Evolutionary conservation across 2,329 filamentous ascomycete genomes (phyloP), one percentile per base, ranked within the genome.

Genomic region (Periconia digitata): DNA sequence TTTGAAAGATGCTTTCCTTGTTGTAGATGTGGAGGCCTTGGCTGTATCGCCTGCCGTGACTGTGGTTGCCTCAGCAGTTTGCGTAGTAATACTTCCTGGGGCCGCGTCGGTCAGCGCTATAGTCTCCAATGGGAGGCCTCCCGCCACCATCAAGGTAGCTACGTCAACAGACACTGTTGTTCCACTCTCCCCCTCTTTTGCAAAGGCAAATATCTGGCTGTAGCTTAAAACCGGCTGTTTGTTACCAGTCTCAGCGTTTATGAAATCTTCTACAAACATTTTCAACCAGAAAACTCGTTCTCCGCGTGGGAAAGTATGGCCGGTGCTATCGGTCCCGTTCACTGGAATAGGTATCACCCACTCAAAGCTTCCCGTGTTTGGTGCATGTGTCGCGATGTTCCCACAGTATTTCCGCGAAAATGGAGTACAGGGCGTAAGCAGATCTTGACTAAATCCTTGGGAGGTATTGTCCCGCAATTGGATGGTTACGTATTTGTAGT

Each of bases 401-500:
- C 56, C 56, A 40, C 56, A 59, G 10, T 54, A 45, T 23, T 49
- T 55, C 34, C 49, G 45, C 2, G 43, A 17, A 47, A 50, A 59
- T 15, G 50, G 56, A 29, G 51, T 53, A 41, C 56, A 59, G 5
- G 50, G 44, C 1, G 42, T 29, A 13, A 53, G 50, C n/a, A 59
- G 49, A 35, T 52, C 51, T 22, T 47, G 56, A 12, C 34, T 39
- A 29, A 51, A 53, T 18, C 56, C 56, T 43, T 47, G 53, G 2
- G 51, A 49, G 5, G 54, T 56, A 23, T 53, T 53, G 41, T 59
- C 56, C 54, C 56, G 56, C 15, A 59, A 43, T 27, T 59, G 54
- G 36, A 59, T 43, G 2, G 56, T 59, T 16, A 59, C 41, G 46
- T 53, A 53, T 37, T 49, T 38, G 44, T 56, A 59, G 41, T 45